These are phyloP conservation scores for Amorphotheca resinae DNA, from an alignment of 495 filamentous ascomycete genomes.

Conservation along the genomic window DNA sequence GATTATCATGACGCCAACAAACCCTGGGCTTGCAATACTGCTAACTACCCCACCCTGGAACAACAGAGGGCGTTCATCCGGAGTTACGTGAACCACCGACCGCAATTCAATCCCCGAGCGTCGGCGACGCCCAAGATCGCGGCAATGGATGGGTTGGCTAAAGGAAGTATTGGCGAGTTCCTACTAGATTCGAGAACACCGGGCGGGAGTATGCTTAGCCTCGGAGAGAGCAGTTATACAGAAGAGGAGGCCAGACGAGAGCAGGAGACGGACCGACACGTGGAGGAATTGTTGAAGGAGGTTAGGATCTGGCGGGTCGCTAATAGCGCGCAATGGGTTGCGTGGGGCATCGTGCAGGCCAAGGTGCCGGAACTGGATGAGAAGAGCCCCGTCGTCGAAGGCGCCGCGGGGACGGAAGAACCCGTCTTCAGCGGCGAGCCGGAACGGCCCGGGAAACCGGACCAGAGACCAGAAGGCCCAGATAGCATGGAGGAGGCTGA, in stretches of 20 bases:
- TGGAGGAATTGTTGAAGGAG: slow-evolving; percentile 61
- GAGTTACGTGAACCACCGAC: slow-evolving; percentile 73
- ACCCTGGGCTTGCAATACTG: slow-evolving; percentile 55
- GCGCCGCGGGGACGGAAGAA: slow-evolving; percentile 2
- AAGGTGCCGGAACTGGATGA: slow-evolving; percentile 51
- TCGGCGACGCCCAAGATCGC: slow-evolving; percentile 40
- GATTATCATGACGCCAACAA: slow-evolving; percentile 69
- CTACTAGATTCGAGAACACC: slow-evolving; percentile 59
- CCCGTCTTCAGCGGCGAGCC: slow-evolving; percentile 3
- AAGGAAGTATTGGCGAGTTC: slow-evolving; percentile 43
- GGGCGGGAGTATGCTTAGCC: slow-evolving; percentile 17
- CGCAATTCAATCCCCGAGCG: slow-evolving; percentile 38
- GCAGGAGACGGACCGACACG: slow-evolving; percentile 44
- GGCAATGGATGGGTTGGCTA: slow-evolving; percentile 21
- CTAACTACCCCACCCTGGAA: slow-evolving; percentile 59
- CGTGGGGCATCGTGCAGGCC: slow-evolving; percentile 94
- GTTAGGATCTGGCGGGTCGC: slow-evolving; percentile 74
- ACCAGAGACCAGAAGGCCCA: slow-evolving; percentile 9
- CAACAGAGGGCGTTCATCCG: slow-evolving; percentile 76
- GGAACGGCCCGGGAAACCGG: neutral
- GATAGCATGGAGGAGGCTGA: slow-evolving; percentile 9
- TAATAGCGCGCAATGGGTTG: slow-evolving; percentile 82
- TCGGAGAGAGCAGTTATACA: slow-evolving; percentile 24
- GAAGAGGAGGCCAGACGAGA: slow-evolving; percentile 50
- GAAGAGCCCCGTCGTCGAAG: neutral